A percentile compares a stretch with the other conserved stretches of the same genome.
Evolutionary conservation across 805 yeast species (phyloP).

Genomic region (Torulaspora maleeae): DNA sequence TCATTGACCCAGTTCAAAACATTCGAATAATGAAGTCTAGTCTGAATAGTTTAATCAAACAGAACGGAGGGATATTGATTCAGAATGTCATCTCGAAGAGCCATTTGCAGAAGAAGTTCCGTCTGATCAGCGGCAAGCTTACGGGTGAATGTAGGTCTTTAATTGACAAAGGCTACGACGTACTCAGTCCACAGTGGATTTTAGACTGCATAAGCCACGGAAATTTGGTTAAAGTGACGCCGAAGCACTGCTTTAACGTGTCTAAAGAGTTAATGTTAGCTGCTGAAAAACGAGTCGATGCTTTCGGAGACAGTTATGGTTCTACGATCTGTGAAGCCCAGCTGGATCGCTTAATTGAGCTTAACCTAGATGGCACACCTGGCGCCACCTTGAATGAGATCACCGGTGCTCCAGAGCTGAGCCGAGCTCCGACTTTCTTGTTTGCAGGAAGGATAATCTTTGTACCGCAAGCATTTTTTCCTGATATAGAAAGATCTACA

Average conservation of each 20-base stretch:
- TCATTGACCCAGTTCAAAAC: constrained; percentile 18
- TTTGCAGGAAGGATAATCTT: constrained; percentile 38
- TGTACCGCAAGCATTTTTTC: constrained; percentile 20
- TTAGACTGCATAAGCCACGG: constrained; percentile 46
- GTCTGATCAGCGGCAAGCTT: constrained; percentile 39
- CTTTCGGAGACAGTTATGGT: constrained; percentile 57
- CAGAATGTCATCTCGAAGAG: constrained; percentile 32
- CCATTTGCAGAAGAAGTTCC: constrained; percentile 12
- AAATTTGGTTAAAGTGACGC: constrained; percentile 51
- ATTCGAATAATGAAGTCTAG: constrained; percentile 34
- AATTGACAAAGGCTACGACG: constrained; percentile 49
- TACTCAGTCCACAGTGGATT: constrained; percentile 68
- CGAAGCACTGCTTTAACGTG: constrained; percentile 49
- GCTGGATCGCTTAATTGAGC: constrained; percentile 14
- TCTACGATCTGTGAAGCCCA: constrained; percentile 13
- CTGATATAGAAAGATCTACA: neutral
- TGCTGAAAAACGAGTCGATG: constrained; percentile 44
- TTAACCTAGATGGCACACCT: constrained; percentile 4
- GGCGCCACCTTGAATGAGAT: constrained; percentile 12
- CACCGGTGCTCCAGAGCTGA: constrained; percentile 1
- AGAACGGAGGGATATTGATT: constrained; percentile 49
- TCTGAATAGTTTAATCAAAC: constrained; percentile 38
- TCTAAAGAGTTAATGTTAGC: constrained; percentile 28
- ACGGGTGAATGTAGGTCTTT: constrained; percentile 40
- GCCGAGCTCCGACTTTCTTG: constrained; percentile 29